Evolutionary conservation across 805 yeast genomes (phyloP).

Genomic region (Lachancea meyersii): DNA sequence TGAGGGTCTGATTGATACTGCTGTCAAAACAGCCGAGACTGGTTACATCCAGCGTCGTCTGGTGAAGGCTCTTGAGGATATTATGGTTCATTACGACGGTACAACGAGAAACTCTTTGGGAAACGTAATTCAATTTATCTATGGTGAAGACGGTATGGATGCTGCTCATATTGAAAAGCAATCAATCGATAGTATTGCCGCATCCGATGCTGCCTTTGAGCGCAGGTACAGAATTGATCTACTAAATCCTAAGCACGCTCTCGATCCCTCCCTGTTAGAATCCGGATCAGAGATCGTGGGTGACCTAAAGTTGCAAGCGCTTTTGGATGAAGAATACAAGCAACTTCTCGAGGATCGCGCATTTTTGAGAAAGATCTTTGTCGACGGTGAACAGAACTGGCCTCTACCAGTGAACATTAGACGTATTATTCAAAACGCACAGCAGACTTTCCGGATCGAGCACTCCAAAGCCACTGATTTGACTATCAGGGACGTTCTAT

Average conservation of each 20-base stretch:
- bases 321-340: slow-evolving; percentile 76
- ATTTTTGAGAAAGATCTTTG: slow-evolving; percentile 76
- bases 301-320: slow-evolving; percentile 72
- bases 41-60: slow-evolving; percentile 98
- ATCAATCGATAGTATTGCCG: slow-evolving; percentile 91
- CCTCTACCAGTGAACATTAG: slow-evolving; percentile 96
- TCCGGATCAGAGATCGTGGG: slow-evolving; percentile 88
- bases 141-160: slow-evolving; percentile 99
- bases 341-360: slow-evolving; percentile 74
- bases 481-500: slow-evolving; percentile 73
- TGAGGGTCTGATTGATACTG: slow-evolving; percentile 99
- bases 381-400: slow-evolving; percentile 94
- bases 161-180: slow-evolving; percentile 98
- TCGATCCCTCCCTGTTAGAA: slow-evolving; percentile 72
- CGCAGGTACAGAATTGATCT: slow-evolving; percentile 81
- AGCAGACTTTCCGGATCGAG: slow-evolving; percentile 92
- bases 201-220: slow-evolving; percentile 78
- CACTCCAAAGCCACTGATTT: slow-evolving; percentile 85
- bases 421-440: slow-evolving; percentile 94
- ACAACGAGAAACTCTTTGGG: slow-evolving; percentile 97
- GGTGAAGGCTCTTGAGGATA: slow-evolving; percentile 93
- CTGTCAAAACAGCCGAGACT: slow-evolving; percentile 98
- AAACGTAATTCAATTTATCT: slow-evolving; percentile 89
- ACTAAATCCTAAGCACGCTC: slow-evolving; percentile 56
- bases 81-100: slow-evolving; percentile 97